Conservation (phyloP, 1,284 basidiomycete genomes). For the Moniliella sp. region DNA sequence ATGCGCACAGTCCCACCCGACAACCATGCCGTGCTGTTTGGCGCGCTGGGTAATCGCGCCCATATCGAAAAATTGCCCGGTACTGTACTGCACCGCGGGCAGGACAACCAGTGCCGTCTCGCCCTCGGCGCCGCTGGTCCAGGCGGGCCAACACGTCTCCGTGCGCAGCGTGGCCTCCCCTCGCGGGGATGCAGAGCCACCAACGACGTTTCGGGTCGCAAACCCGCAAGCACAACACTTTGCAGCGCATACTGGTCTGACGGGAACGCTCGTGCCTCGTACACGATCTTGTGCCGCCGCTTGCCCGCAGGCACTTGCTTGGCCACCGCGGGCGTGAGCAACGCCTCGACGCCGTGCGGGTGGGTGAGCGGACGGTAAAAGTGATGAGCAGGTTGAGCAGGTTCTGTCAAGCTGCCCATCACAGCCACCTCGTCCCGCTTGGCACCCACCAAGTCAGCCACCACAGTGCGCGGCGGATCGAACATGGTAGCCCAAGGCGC, state of each 20-base stretch:
- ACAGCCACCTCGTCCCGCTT: slow-evolving; percentile 69
- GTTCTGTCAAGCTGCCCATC: slow-evolving; percentile 79
- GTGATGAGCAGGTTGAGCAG: slow-evolving; percentile 78
- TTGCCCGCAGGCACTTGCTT: no score
- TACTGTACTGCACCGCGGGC: slow-evolving; percentile 52
- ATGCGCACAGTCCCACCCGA: slow-evolving; percentile 90
- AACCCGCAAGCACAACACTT: slow-evolving; percentile 68
- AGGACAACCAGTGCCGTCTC: slow-evolving; percentile 23
- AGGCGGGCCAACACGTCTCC: slow-evolving; percentile 61
- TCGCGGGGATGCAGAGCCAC: slow-evolving; percentile 56
- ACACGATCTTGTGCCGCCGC: slow-evolving; percentile 68
- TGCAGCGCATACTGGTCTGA: slow-evolving; percentile 90
- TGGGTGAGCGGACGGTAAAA: slow-evolving; percentile 57
- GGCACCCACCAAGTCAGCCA: slow-evolving; percentile 70
- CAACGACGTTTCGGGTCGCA: slow-evolving; percentile 52
- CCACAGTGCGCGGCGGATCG: slow-evolving; percentile 49
- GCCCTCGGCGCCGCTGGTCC: slow-evolving; percentile 31
- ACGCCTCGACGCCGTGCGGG: slow-evolving; percentile 6
- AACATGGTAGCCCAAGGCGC: slow-evolving; percentile 67
- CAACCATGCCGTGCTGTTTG: slow-evolving; percentile 53
- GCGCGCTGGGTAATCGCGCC: slow-evolving; percentile 57
- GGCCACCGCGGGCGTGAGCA: slow-evolving; percentile 1
- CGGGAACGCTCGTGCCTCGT: slow-evolving; percentile 80
- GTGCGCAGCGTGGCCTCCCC: slow-evolving; percentile 66
- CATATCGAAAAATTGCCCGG: slow-evolving; percentile 85